A percentile compares a stretch with the other conserved stretches of the same genome.
These are phyloP conservation scores for Aureoboletus auriporus DNA, from an alignment of 768 basidiomycete species.

Conservation along the genomic window DNA sequence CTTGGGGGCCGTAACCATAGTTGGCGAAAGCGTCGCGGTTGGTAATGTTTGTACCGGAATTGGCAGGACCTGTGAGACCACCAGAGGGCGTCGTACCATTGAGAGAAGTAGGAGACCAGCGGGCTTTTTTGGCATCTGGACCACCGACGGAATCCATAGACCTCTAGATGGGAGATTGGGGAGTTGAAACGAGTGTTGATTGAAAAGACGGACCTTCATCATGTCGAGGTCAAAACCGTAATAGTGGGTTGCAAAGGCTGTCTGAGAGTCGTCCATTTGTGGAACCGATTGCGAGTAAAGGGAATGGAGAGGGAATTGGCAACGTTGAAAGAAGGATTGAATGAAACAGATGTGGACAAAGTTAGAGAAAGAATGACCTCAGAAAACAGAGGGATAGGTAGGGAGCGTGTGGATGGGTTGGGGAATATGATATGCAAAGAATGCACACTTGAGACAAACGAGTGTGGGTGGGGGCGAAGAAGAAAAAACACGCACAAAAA, in stretches of 20 bases:
- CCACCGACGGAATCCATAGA: slow-evolving; percentile 81
- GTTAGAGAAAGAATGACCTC: slow-evolving; percentile 52
- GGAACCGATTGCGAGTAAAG: slow-evolving; percentile 22
- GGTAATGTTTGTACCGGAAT: slow-evolving; percentile 34
- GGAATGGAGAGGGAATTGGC: slow-evolving; percentile 44
- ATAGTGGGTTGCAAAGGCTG: slow-evolving; percentile 67
- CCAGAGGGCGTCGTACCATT: slow-evolving; percentile 30
- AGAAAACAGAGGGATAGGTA: slow-evolving; percentile 32
- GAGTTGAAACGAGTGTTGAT: neutral
- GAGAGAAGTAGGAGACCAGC: slow-evolving; percentile 74
- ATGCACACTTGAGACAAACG: slow-evolving; percentile 29
- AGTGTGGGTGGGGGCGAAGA: slow-evolving; percentile 27
- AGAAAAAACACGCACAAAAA: slow-evolving; percentile 41
- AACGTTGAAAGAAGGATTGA: slow-evolving; percentile 38
- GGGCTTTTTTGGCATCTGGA: slow-evolving; percentile 85
- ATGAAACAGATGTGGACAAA: slow-evolving; percentile 46
- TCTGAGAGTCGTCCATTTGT: slow-evolving; percentile 70
- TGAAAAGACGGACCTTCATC: slow-evolving; percentile 67
- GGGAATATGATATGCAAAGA: slow-evolving; percentile 25
- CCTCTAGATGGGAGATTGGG: slow-evolving; percentile 44
- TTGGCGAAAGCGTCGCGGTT: slow-evolving; percentile 75
- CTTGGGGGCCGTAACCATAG: slow-evolving; percentile 82
- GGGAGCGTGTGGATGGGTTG: slow-evolving; percentile 42
- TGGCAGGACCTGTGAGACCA: slow-evolving; percentile 35
- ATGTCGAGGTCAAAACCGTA: slow-evolving; percentile 85